phyloP scores from a whole-genome alignment of 139 green algal genomes.

The Closterium sp. region DNA sequence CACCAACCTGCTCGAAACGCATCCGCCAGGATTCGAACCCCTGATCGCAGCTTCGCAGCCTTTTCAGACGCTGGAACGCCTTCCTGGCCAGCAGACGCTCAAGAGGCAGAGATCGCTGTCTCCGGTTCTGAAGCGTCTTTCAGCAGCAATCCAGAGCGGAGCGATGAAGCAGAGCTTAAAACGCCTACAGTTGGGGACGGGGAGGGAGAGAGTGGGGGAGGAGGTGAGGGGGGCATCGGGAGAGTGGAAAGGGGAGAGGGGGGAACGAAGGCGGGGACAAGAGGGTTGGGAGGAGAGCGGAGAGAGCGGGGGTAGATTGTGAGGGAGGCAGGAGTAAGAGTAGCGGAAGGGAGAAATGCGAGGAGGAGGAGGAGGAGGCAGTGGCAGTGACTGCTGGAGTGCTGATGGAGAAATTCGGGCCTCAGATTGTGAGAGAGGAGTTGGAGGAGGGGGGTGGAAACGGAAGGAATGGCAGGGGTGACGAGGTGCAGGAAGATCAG shows the following conservation, averaged over 20 bases:
- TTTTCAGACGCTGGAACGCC: not conserved
- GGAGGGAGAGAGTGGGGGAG: not conserved
- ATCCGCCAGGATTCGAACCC: not conserved
- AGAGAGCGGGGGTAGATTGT: not conserved
- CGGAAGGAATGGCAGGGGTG: too few species aligned
- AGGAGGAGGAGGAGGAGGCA: not conserved
- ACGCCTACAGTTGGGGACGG: not conserved
- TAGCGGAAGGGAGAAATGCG: not conserved
- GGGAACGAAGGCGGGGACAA: not conserved
- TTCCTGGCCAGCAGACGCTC: not conserved
- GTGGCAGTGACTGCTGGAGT: not conserved
- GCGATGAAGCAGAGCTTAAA: not conserved
- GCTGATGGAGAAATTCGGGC: not conserved
- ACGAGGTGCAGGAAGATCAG: slow-evolving; percentile 9
- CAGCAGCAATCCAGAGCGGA: not conserved
- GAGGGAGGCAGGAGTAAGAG: not conserved
- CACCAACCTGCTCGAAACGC: not conserved
- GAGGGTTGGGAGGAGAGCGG: not conserved
- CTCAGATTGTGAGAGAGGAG: not conserved
- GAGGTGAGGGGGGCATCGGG: not conserved
- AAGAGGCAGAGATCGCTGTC: not conserved
- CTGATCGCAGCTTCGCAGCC: not conserved
- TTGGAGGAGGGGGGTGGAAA: not conserved
- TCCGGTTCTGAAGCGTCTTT: too few species aligned
- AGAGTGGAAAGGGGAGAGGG: not conserved